Percentiles rank a stretch among this genome's conserved stretches.
Evolutionary conservation across 768 basidiomycete genomes (phyloP).

Genomic region (Mycena maculata): DNA sequence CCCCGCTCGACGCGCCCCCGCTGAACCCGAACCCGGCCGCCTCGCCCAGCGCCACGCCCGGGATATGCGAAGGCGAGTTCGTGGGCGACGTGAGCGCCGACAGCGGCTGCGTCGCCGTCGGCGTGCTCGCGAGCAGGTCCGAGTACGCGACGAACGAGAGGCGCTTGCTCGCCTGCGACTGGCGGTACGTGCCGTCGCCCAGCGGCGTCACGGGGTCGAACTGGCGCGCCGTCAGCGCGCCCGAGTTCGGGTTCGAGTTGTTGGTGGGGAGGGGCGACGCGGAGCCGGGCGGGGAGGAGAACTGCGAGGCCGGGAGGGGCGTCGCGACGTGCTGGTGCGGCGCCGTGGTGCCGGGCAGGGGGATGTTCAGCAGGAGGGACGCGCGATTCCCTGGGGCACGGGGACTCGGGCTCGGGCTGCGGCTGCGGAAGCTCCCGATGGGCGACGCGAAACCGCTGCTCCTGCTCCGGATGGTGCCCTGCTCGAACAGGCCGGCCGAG

Average conservation of each 20-base stretch:
- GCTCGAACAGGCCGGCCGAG: constrained; percentile 30
- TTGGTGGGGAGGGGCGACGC: too few relatives aligned
- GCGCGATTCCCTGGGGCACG: constrained; percentile 49
- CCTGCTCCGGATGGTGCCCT: constrained; percentile 34
- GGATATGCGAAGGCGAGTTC: constrained; percentile 77
- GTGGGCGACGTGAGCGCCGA: constrained; percentile 77
- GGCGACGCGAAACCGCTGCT: constrained; percentile 74
- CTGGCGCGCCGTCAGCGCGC: constrained; percentile 26
- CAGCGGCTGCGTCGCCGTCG: constrained; percentile 76
- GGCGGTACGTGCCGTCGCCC: constrained; percentile 10
- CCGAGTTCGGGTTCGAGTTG: constrained; percentile 38
- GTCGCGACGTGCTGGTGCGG: constrained; percentile 33
- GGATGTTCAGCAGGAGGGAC: constrained; percentile 63
- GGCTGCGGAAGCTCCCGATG: constrained; percentile 74
- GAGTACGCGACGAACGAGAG: constrained; percentile 92
- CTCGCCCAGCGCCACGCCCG: constrained; percentile 57
- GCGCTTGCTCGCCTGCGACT: constrained; percentile 65
- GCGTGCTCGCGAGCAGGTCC: constrained; percentile 84
- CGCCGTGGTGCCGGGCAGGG: constrained; percentile 47
- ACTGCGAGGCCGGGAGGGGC: constrained; percentile 34
- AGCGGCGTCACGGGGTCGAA: constrained; percentile 29
- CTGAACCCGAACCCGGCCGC: constrained; percentile 35
- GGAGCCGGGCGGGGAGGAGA: constrained; percentile 37
- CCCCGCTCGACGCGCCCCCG: constrained; percentile 43
- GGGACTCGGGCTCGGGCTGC: constrained; percentile 72